Evolutionary conservation across 2,329 filamentous ascomycete genomes (phyloP), one percentile per base, ranked within the genome.

Genomic region (Trichoderma pleuroti): DNA sequence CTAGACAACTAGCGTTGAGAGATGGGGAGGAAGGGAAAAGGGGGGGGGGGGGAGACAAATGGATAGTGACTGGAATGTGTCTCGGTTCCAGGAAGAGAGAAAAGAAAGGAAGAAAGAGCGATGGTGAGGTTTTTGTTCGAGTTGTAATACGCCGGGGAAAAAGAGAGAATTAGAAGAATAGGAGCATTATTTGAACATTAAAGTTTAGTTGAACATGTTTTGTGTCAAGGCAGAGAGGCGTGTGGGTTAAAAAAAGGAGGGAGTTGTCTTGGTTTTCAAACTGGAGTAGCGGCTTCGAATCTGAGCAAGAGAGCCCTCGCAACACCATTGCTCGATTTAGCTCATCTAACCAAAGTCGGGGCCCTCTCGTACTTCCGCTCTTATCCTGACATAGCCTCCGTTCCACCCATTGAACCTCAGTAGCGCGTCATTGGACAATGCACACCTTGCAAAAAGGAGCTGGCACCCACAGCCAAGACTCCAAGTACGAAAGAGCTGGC

Each of bases 371-470:
- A 68, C 59, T 26, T 68, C 65, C 56, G 65, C 26, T 21, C 18
- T n/a, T 49, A n/a, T 49, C 28, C 10, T 21, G 46, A 42, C 65
- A 60, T 61, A 68, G 65, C 65, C 65, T 54, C 65, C 56, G 46
- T 42, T 52, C 65, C 30, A 28, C 39, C n/a, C 39, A n/a, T 49
- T 26, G 39, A 30, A 52, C 61, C 64, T 67, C 52, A 68, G 56
- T 68, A 61, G 65, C 65, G 36, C 39, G 56, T 68, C 59, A 46
- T 49, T 24, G 65, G 54, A 46, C 26, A 32, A 59, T 49, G 36
- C 34, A 54, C 64, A 26, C 54, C 65, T 60, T 52, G 56, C 65
- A 26, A 61, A 61, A 68, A 68, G 56, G 65, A 61, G 65, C 56
- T 52, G 65, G 65, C 65, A n/a, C 52, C 54, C 65, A 68, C 65